phyloP scores from a whole-genome alignment of 2,329 filamentous ascomycete species.

The Arthrobotrys sinensis region DNA sequence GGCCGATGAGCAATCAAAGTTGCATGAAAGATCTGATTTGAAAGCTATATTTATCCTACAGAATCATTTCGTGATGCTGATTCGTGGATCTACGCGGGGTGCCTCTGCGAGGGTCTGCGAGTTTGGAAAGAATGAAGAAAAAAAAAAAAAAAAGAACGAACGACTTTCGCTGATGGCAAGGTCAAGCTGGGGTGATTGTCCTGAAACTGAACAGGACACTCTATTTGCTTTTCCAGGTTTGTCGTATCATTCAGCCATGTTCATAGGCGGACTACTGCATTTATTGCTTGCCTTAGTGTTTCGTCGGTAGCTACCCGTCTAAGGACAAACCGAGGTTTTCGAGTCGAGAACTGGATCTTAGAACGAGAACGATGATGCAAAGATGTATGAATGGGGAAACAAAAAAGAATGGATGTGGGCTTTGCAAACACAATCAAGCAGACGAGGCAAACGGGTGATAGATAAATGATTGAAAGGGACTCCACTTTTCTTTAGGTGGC shows the following conservation, averaged over 20 bases:
- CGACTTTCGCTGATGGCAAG: slow-evolving; percentile 2
- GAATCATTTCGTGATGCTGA: slow-evolving; percentile 27
- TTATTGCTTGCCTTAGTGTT: slow-evolving; percentile 34
- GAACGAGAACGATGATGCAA: slow-evolving; percentile 28
- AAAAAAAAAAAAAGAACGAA: slow-evolving; percentile 36
- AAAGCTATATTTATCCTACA: slow-evolving; percentile 37
- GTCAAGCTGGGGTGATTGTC: slow-evolving; percentile 13
- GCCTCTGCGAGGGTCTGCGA: slow-evolving; percentile 22
- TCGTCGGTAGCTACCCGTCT: slow-evolving; percentile 42
- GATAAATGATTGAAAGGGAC: slow-evolving; percentile 34
- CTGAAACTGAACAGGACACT: slow-evolving; percentile 23
- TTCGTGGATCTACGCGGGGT: slow-evolving; percentile 28
- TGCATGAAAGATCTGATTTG: slow-evolving; percentile 24
- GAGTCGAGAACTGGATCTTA: slow-evolving; percentile 32
- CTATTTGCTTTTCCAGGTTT: slow-evolving; percentile 19
- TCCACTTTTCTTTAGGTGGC: slow-evolving; percentile 43
- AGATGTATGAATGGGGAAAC: slow-evolving; percentile 45
- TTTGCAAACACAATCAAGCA: slow-evolving; percentile 24
- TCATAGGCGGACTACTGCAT: slow-evolving; percentile 36
- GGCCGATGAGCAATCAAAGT: slow-evolving; percentile 17
- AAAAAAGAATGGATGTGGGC: slow-evolving; percentile 34
- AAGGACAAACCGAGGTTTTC: slow-evolving; percentile 27
- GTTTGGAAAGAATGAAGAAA: slow-evolving; percentile 19
- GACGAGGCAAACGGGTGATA: slow-evolving; percentile 30
- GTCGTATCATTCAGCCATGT: slow-evolving; percentile 32